Conservation (phyloP, 164 flowering plant genomes). For the Stephania japonica region DNA sequence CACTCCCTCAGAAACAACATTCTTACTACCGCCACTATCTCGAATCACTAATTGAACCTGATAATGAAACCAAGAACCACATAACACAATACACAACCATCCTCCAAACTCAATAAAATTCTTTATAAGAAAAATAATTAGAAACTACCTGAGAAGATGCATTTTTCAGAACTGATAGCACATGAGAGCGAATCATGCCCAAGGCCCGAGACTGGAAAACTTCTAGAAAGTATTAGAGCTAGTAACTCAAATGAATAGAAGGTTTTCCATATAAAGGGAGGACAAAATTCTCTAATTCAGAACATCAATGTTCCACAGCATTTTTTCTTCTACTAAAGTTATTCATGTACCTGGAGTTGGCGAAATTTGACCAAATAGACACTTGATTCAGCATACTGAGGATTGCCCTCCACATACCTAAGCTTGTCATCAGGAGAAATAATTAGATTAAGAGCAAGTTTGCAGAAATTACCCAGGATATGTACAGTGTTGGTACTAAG, state of each 20-base stretch:
- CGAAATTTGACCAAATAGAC: slow-evolving; percentile 83
- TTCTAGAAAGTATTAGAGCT: slow-evolving; percentile 3
- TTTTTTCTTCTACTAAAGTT: not conserved
- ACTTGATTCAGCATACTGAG: slow-evolving; percentile 94
- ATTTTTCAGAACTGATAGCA: slow-evolving; percentile 74
- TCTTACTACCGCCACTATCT: slow-evolving; percentile 47
- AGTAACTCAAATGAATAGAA: slow-evolving; percentile 2
- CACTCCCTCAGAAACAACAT: slow-evolving; percentile 76
- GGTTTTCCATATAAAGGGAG: not conserved
- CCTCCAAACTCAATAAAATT: not conserved
- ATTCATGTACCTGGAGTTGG: slow-evolving; percentile 71
- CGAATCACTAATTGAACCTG: slow-evolving; percentile 75
- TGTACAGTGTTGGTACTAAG: not conserved
- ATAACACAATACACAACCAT: not conserved
- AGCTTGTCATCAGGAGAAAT: slow-evolving; percentile 5
- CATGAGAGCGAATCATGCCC: slow-evolving; percentile 85
- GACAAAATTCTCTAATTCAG: not conserved
- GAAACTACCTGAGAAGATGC: slow-evolving; percentile 78
- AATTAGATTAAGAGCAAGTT: not conserved
- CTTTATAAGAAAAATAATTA: not conserved
- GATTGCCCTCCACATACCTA: slow-evolving; percentile 93
- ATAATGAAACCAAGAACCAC: slow-evolving; percentile 14
- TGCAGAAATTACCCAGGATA: not conserved
- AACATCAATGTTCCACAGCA: not conserved
- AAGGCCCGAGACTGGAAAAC: slow-evolving; percentile 77